Conservation (phyloP, 2,329 filamentous ascomycete genomes). For the Paradendryphiella salina region DNA sequence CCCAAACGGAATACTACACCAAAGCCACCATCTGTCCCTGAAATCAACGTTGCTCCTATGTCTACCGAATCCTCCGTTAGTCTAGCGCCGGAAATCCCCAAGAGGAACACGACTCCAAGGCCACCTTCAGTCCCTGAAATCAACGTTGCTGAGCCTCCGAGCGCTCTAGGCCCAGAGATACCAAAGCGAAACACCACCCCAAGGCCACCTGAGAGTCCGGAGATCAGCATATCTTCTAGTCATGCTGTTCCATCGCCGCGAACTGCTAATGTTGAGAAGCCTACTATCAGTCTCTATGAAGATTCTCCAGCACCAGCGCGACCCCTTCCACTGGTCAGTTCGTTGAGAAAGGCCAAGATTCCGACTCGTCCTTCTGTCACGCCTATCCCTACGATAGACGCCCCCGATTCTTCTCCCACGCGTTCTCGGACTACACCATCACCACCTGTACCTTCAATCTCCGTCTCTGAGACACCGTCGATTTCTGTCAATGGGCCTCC, state of each 20-base stretch:
- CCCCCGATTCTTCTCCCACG: constrained; percentile 49
- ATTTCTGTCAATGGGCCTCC: constrained; percentile 26
- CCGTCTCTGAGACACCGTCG: constrained; percentile 31
- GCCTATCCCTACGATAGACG: constrained; percentile 53
- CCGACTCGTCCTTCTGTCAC: constrained; percentile 24
- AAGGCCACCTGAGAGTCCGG: constrained; percentile 32
- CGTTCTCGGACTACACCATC: constrained; percentile 33
- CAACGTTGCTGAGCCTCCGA: constrained; percentile 51
- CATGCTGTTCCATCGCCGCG: constrained; percentile 25
- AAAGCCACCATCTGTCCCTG: constrained; percentile 25
- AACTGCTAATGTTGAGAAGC: constrained; percentile 23
- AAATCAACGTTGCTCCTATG: constrained; percentile 26
- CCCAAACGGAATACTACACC: constrained; percentile 22
- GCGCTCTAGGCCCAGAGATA: constrained; percentile 53
- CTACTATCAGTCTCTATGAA: constrained; percentile 34
- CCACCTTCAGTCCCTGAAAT: constrained; percentile 39
- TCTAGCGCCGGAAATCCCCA: constrained; percentile 46
- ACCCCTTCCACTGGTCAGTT: constrained; percentile 29
- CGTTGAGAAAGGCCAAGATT: constrained; percentile 37
- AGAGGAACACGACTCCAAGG: constrained; percentile 19
- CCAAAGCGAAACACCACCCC: constrained; percentile 22
- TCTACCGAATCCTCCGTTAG: constrained; percentile 55
- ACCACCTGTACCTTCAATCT: constrained; percentile 22
- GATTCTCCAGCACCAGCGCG: constrained; percentile 34
- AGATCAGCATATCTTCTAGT: constrained; percentile 34